Evolutionary conservation across 345 rosid genomes (phyloP).

Genomic region (thale cress (Arabidopsis thaliana)): TAIR10.1 NC_003076.8:3029501-3030000

Average conservation of each 20-base stretch:
- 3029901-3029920: background rate
- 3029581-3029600: background rate
- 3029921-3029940: background rate
- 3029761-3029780: background rate
- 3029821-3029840: background rate
- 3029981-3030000: background rate
- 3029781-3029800: background rate
- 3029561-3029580: constrained; percentile 43
- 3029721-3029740: background rate
- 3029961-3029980: background rate
- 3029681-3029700: constrained; percentile 23
- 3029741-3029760: background rate
- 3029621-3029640: constrained; percentile 37
- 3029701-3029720: background rate
- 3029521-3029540: constrained; percentile 27
- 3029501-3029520: background rate
- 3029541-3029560: constrained; percentile 38
- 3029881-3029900: background rate
- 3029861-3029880: background rate
- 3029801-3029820: background rate
- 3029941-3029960: background rate
- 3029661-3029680: constrained; percentile 30
- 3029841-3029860: background rate
- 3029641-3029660: constrained; percentile 16
- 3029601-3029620: constrained; percentile 26